Evolutionary conservation across 768 basidiomycete species (phyloP).

Genomic region (Serendipita indica): DNA sequence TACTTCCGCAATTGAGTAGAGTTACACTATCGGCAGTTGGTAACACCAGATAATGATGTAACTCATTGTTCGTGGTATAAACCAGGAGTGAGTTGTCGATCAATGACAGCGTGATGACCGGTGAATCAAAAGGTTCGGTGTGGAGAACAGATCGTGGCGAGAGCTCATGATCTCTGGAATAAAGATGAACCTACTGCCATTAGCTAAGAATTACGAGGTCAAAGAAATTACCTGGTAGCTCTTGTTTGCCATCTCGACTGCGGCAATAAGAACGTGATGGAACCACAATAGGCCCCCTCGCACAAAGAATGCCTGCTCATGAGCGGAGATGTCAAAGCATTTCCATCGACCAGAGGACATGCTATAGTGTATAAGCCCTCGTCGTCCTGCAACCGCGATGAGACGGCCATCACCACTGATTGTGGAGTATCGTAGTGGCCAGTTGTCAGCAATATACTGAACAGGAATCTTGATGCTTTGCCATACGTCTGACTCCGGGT

Average conservation of each 20-base stretch:
- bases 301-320: constrained; percentile 78
- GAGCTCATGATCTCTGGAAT: constrained; percentile 83
- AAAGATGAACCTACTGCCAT: constrained; percentile 61
- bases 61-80: constrained; percentile 86
- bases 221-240: constrained; percentile 48
- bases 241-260: constrained; percentile 59
- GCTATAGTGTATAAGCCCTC: constrained; percentile 88
- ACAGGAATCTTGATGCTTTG: constrained; percentile 94
- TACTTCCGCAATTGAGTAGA: constrained; percentile 84
- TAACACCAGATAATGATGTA: constrained; percentile 82
- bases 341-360: constrained; percentile 94
- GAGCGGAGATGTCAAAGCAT: constrained; percentile 58
- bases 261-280: constrained; percentile 84
- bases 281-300: constrained; percentile 93
- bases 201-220: constrained; percentile 10
- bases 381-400: constrained; percentile 80
- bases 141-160: constrained; percentile 71
- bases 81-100: constrained; percentile 92
- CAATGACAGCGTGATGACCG: constrained; percentile 75
- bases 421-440: constrained; percentile 87
- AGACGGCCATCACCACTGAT: constrained; percentile 82
- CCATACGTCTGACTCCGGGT: constrained; percentile 96
- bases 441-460: constrained; percentile 75
- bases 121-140: constrained; percentile 57
- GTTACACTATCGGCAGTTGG: constrained; percentile 72